Evolutionary conservation across 441 rosid species (phyloP), one percentile per base, ranked within the genome.

Genomic region (Pelargonium fulgidum): DNA sequence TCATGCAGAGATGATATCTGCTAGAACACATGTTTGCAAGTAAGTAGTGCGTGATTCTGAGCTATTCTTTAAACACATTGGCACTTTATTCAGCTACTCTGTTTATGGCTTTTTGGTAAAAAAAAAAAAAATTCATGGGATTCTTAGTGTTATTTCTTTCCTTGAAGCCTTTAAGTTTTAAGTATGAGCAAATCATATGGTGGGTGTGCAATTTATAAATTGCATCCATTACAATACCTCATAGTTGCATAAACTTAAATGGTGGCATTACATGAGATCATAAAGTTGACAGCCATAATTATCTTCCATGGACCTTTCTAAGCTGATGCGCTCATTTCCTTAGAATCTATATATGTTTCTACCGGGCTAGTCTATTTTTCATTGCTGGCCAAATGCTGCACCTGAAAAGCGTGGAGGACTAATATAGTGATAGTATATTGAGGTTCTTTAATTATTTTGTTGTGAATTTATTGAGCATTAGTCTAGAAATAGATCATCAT

Each of bases 21-120:
- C 87, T 64, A 75, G 81, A 54, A 89, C 97, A 64, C 79, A 87
- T 81, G 74, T 85, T 69, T 93, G 99, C 97, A 80, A 85, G 99
- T 93, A 82, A 79, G 85, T 70, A 52, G 33, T 3, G 36, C 5
- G 5, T 29, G 36, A 29, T 29, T 29, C 36, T 29, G 36, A 29
- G 5, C 36, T 3, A 29, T 29, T 29, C 36, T 29, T 29, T 3
- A 29, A 3, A 29, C 36, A 3, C 36, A 29, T 3, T 29, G 36
- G 36, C 36, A 29, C 5, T 3, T 29, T 29, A 29, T 29, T 29
- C 36, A 29, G 36, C 3, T 29, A 29, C 36, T 29, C 36, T 29
- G 36, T 29, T 29, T 29, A 29, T 29, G 36, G 36, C 36, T 29
- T 29, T 29, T 3, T 29, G 36, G 36, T 2, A 26, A 26, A 3